Evolutionary conservation across 805 yeast species (phyloP).

Genomic region (Nakazawaea populi): DNA sequence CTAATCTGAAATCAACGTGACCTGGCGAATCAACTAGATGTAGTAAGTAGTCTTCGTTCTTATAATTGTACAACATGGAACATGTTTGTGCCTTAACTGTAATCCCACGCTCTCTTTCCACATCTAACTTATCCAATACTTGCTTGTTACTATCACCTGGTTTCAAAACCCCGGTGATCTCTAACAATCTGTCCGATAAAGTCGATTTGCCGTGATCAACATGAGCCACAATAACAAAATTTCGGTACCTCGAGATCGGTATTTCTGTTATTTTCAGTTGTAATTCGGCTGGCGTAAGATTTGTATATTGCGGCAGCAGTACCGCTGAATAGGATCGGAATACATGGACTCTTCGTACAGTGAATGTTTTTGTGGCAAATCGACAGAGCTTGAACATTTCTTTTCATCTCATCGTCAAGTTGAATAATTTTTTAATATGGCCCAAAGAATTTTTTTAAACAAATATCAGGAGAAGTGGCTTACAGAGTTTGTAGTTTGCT

Average conservation of each 20-base stretch:
- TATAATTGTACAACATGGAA: slow-evolving; percentile 75
- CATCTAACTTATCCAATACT: slow-evolving; percentile 86
- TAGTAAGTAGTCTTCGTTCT: slow-evolving; percentile 68
- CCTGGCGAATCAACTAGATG: slow-evolving; percentile 98
- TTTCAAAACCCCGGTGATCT: slow-evolving; percentile 82
- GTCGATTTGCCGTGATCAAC: slow-evolving; percentile 87
- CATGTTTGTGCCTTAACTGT: slow-evolving; percentile 97
- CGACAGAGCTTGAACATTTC: not conserved
- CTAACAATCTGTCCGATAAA: slow-evolving; percentile 79
- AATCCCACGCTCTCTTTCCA: slow-evolving; percentile 93
- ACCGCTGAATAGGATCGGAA: not conserved
- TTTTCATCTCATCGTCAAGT: not conserved
- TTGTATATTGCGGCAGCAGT: not conserved
- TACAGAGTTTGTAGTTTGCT: not conserved
- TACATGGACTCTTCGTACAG: not conserved
- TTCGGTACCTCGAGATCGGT: slow-evolving; percentile 78
- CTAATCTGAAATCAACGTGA: slow-evolving; percentile 93
- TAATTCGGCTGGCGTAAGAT: slow-evolving; percentile 16
- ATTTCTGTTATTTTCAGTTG: slow-evolving; percentile 66
- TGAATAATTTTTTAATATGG: too few relatives aligned
- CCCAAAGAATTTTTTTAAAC: not conserved
- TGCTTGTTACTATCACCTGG: slow-evolving; percentile 67
- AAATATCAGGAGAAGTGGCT: too few relatives aligned
- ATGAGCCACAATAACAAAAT: slow-evolving; percentile 94
- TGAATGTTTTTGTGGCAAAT: not conserved